These are phyloP conservation scores for Phyllosticta capitalensis DNA, from an alignment of 2,329 filamentous ascomycete species.

Conservation along the genomic window DNA sequence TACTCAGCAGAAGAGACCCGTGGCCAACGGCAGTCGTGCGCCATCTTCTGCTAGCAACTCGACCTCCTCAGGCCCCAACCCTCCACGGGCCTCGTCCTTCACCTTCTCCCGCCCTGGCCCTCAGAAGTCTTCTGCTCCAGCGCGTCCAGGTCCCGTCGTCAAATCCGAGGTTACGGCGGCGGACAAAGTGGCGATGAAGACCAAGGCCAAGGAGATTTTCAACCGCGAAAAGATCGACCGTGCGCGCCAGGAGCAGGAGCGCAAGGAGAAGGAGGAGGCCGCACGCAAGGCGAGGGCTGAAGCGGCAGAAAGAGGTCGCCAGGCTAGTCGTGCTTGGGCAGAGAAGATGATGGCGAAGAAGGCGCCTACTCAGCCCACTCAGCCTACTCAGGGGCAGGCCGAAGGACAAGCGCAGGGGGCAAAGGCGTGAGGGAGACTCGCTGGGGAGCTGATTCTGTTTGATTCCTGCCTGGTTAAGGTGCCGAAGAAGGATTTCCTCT, in stretches of 20 bases:
- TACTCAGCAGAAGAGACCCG: not conserved
- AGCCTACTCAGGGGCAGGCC: too few relatives aligned
- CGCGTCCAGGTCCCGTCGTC: conserved; percentile 6
- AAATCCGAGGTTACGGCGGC: conserved; percentile 22
- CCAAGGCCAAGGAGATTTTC: conserved; percentile 39
- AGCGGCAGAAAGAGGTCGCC: conserved; percentile 36
- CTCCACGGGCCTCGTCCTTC: conserved; percentile 1
- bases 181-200: conserved; percentile 22
- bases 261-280: conserved; percentile 39
- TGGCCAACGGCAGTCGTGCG: not conserved
- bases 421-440: not conserved
- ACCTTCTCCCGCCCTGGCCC: not conserved
- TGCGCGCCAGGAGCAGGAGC: conserved; percentile 23
- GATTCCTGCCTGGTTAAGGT: not conserved
- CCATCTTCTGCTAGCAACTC: conserved; percentile 5
- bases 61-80: conserved; percentile 2
- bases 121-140: not conserved
- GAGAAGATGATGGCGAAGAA: conserved; percentile 36
- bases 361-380: conserved; percentile 13
- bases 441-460: not conserved
- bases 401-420: not conserved
- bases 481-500: not conserved
- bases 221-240: conserved; percentile 35
- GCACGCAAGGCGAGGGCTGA: conserved; percentile 37
- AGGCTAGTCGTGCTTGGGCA: conserved; percentile 39